Conservation (phyloP, 129 eudicot genomes). For the Pittosporum tobira region DNA sequence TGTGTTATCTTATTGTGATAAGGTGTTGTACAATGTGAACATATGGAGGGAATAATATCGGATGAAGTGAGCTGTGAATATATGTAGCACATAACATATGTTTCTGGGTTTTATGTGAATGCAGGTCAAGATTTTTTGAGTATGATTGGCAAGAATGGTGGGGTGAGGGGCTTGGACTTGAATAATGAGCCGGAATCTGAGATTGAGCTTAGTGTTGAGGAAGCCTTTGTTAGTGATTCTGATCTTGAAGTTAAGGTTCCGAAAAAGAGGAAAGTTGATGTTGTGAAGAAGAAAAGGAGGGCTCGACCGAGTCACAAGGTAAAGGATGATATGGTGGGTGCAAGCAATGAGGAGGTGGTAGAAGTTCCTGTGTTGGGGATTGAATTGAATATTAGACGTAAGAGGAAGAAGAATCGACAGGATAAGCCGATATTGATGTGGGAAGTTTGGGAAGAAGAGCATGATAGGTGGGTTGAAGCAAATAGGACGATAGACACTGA, state of each 20-base stretch:
- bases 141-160: slow-evolving; percentile 15
- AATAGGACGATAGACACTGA: slow-evolving; percentile 34
- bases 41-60: neutral
- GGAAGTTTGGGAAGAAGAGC: slow-evolving; percentile 81
- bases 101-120: slow-evolving; percentile 5
- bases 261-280: slow-evolving; percentile 19
- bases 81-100: neutral
- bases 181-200: slow-evolving; percentile 13
- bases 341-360: slow-evolving; percentile 2
- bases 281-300: slow-evolving; percentile 5
- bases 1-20: neutral
- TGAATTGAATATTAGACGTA: slow-evolving; percentile 14
- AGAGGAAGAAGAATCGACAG: slow-evolving; percentile 26
- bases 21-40: neutral
- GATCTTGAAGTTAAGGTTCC: slow-evolving; percentile 8
- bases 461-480: slow-evolving; percentile 52
- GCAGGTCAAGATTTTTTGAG: slow-evolving; percentile 12
- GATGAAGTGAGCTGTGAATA: neutral
- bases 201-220: neutral
- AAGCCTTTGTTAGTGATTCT: neutral
- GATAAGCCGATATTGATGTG: slow-evolving; percentile 42
- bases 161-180: slow-evolving; percentile 1
- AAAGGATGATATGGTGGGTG: slow-evolving; percentile 9
- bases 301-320: neutral
- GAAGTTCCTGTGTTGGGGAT: slow-evolving; percentile 4